Conservation (phyloP, 2,329 filamentous ascomycete genomes). For the Curvularia sp. region DNA sequence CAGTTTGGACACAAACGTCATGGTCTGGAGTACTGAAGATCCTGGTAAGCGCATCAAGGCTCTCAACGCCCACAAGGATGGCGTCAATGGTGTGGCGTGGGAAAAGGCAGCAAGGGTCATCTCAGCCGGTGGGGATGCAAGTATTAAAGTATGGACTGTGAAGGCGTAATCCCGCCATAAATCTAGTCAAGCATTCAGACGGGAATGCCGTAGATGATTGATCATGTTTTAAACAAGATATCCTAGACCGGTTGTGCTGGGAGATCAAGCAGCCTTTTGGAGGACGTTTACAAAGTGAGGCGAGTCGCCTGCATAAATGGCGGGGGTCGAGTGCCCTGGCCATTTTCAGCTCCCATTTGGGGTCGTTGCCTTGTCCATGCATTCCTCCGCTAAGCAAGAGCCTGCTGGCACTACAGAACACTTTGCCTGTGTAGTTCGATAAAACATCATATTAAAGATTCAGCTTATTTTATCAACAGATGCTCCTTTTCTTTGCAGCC, state of each 20-base stretch:
- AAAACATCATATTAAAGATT: neutral
- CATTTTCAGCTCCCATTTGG: neutral
- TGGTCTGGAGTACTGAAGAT: constrained; percentile 85
- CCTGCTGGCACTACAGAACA: neutral
- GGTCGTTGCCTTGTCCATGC: neutral
- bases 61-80: constrained; percentile 92
- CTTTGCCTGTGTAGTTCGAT: no score
- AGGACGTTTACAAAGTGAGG: constrained; percentile 17
- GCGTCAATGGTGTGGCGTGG: constrained; percentile 88
- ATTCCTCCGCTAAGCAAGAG: neutral
- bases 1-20: constrained; percentile 87
- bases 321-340: constrained; percentile 8
- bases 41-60: constrained; percentile 86
- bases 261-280: neutral
- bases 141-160: constrained; percentile 82
- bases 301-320: neutral
- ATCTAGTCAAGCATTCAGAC: neutral
- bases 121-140: constrained; percentile 84
- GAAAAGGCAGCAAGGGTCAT: constrained; percentile 70
- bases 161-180: constrained; percentile 27
- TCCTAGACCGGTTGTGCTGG: neutral
- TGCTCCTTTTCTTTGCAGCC: neutral
- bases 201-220: neutral
- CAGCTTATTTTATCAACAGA: neutral
- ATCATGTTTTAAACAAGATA: constrained; percentile 1